Conservation (phyloP, 306 rosid genomes). For the Fragaria nilgerrensis region DNA sequence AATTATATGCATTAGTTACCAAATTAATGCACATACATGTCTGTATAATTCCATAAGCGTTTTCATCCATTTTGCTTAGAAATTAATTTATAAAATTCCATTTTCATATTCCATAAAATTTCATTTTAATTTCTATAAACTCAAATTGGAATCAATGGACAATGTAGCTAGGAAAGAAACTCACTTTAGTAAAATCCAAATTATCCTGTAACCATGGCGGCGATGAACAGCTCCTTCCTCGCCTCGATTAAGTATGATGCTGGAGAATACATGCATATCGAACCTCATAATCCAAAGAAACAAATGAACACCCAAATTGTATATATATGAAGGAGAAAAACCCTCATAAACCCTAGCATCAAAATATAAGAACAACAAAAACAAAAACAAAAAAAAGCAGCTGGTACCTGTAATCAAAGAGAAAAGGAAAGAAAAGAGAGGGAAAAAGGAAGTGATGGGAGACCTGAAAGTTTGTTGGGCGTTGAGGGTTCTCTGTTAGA, state of each 20-base stretch:
- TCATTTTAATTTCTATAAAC: neutral
- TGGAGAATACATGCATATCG: neutral
- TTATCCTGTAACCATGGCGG: conserved; percentile 7
- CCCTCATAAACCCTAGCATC: conserved; percentile 8
- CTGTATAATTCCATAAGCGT: neutral
- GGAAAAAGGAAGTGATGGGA: neutral
- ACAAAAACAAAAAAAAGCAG: neutral
- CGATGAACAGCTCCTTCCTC: conserved; percentile 11
- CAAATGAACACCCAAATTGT: neutral
- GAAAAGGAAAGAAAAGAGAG: neutral
- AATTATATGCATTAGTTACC: neutral
- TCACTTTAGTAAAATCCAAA: conserved; percentile 7
- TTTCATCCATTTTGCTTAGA: neutral
- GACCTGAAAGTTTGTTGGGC: neutral
- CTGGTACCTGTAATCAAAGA: neutral
- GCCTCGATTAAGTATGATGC: neutral
- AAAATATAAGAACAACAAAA: neutral
- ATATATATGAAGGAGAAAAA: neutral
- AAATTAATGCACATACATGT: neutral
- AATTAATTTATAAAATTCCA: neutral
- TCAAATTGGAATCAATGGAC: neutral
- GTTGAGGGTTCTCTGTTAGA: neutral
- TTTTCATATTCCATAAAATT: neutral
- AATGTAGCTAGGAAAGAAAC: neutral
- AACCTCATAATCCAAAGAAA: neutral